Conservation (phyloP, 2,329 filamentous ascomycete species). For the Ascosphaera apis region DNA sequence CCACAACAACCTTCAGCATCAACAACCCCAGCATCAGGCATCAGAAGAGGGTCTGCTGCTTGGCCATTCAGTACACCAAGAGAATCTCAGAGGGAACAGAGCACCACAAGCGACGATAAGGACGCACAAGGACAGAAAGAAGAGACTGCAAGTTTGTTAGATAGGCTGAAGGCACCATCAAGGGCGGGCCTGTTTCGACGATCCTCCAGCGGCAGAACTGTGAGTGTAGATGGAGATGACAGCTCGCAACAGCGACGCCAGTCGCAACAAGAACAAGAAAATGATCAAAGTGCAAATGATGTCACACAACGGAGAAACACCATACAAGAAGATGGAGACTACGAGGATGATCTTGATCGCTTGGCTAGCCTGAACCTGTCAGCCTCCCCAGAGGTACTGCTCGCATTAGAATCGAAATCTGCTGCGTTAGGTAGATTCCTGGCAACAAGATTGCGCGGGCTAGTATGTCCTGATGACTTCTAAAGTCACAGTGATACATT, state of each 20-base stretch:
- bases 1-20: no score
- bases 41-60: no score
- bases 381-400: slow-evolving; percentile 16
- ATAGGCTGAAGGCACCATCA: no score
- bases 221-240: neutral
- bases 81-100: no score
- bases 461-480: slow-evolving; percentile 21
- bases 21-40: no score
- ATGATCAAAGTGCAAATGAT: slow-evolving; percentile 2
- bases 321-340: no score
- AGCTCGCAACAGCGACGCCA: neutral
- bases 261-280: neutral
- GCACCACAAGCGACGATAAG: no score
- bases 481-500: no score
- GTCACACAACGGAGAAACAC: slow-evolving; percentile 1
- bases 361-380: slow-evolving; percentile 18
- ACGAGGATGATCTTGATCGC: slow-evolving; percentile 16
- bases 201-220: neutral
- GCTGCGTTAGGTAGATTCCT: slow-evolving; percentile 19
- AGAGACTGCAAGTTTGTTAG: no score
- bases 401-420: slow-evolving; percentile 21
- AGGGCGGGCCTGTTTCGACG: no score
- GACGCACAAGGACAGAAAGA: no score
- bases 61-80: no score
- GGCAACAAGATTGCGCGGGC: slow-evolving; percentile 16